Conservation (phyloP, 2,329 filamentous ascomycete genomes). For the Ascocoryne sarcoides region DNA sequence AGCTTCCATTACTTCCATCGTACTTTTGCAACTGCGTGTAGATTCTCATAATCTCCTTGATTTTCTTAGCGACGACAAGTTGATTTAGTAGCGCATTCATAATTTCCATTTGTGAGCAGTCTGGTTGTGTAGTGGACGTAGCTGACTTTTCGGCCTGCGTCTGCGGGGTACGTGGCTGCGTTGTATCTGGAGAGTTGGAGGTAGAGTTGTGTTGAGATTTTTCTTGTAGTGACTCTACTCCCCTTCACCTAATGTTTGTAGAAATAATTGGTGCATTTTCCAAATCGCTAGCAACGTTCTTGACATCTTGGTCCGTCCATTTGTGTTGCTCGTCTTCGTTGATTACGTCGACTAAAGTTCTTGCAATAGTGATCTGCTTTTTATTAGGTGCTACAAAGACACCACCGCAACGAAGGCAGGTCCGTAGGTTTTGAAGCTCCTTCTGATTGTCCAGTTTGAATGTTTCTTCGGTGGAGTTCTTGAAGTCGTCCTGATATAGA, state of each 20-base stretch:
- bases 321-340: constrained; percentile 1
- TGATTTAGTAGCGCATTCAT: background rate
- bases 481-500: constrained; percentile 1
- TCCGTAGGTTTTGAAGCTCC: background rate
- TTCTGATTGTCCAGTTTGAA: background rate
- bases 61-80: background rate
- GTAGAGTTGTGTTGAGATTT: background rate
- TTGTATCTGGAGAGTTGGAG: background rate
- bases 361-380: background rate
- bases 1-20: background rate
- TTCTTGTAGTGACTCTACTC: background rate
- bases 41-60: background rate
- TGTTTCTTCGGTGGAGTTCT: background rate
- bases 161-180: background rate
- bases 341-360: background rate
- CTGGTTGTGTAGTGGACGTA: background rate
- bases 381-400: background rate
- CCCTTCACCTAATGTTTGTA: background rate
- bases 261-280: background rate
- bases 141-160: background rate
- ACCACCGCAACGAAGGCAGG: background rate
- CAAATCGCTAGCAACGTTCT: background rate
- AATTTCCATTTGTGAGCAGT: background rate
- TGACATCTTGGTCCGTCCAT: background rate
- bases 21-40: background rate